phyloP scores from a whole-genome alignment of 2,329 filamentous ascomycete genomes.

The Fusarium anguioides region DNA sequence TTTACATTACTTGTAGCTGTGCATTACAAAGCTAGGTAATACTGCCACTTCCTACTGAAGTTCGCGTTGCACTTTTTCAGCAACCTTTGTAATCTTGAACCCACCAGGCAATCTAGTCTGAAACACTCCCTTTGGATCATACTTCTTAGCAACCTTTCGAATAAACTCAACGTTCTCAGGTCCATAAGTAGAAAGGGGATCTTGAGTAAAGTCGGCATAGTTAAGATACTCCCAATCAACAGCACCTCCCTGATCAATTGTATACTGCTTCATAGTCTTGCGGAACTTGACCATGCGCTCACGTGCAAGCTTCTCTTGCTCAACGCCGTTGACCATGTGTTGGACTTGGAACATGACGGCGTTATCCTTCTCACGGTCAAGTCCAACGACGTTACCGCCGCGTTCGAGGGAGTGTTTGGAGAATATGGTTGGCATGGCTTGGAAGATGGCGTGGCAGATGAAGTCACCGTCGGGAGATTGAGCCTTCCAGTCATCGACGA shows the following conservation, averaged over 20 bases:
- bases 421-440: conserved; percentile 14
- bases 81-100: conserved; percentile 17
- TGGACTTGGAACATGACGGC: conserved; percentile 20
- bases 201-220: conserved; percentile 15
- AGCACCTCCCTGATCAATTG: background rate
- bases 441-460: conserved; percentile 18
- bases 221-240: conserved; percentile 21
- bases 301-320: conserved; percentile 14
- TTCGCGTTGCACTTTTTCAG: rapidly evolving
- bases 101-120: conserved; percentile 6
- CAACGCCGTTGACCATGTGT: conserved; percentile 11
- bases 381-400: conserved; percentile 8
- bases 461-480: conserved; percentile 12
- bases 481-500: conserved; percentile 8
- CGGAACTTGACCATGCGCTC: conserved; percentile 17
- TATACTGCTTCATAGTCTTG: conserved; percentile 4
- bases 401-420: conserved; percentile 12
- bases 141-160: conserved; percentile 6
- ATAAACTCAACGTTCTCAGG: background rate
- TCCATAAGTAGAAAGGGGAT: conserved; percentile 10
- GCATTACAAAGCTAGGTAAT: too few species aligned
- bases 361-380: conserved; percentile 10
- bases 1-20: too few species aligned
- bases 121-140: background rate
- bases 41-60: background rate